Base-by-base conservation (phyloP, 768 basidiomycete genomes). In the Collybiopsis confluens region DNA sequence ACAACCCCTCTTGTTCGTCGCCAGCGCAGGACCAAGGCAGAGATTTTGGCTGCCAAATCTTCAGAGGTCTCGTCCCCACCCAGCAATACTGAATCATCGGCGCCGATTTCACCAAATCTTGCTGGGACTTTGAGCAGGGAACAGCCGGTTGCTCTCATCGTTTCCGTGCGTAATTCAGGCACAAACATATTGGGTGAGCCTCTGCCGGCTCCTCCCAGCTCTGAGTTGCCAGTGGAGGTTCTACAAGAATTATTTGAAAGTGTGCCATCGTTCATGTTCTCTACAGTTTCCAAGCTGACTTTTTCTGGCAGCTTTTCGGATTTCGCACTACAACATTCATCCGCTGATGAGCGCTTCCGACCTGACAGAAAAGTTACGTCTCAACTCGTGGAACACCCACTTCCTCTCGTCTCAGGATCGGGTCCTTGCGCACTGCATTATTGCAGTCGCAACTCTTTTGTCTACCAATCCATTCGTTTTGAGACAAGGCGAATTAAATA, bases 381-480 rank as follows among this genome's bases (percentile, higher is more conserved):
- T 43, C 2, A 41, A 51, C 26, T 23, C 43, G n/a, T 55, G 57
- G 57, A 18, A 54, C 9, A 9, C 52, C 6, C 44, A 24, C 28
- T 30, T 41, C 26, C 50, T 58, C 9, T 40, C 30, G 15, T 38
- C 54, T 16, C 36, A 48, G 21, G 50, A 54, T 1, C 43, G 54
- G 8, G 57, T 49, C 20, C 57, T 58, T 4, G 45, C 40, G 21
- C 28, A 56, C 26, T 58, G 57, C 35, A 47, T 58, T 8, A 24
- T 45, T 11, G 50, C 57, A 4, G 18, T 46, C 4, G 13, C 49
- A 45, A 24, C 57, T 23, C 35, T 46, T 9, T 21, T 36, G 2
- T 50, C 57, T 7, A 35, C 44, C 15, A 37, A 58, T 44, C 50
- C 57, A 2, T 33, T 35, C 27, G 49, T 58, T n/a, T 41, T 58